Evolutionary conservation across 2,329 filamentous ascomycete species (phyloP).

Genomic region (Phialophora verrucosa): DNA sequence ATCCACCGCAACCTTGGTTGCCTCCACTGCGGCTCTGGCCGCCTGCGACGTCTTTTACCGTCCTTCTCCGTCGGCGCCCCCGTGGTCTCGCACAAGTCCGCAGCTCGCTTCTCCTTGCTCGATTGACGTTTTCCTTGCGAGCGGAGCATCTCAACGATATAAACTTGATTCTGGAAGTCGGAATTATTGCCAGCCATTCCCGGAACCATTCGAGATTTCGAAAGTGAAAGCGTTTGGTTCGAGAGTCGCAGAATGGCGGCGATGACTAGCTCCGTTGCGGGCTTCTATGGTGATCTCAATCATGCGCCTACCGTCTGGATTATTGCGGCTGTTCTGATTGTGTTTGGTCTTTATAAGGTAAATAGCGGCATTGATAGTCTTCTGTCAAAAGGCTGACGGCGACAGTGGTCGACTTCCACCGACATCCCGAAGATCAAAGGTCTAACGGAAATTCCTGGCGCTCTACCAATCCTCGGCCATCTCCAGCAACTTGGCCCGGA

Average conservation of each 20-base stretch:
- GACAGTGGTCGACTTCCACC: slow-evolving; percentile 45
- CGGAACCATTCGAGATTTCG: neutral
- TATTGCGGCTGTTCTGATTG: slow-evolving; percentile 15
- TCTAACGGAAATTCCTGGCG: slow-evolving; percentile 62
- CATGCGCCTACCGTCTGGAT: slow-evolving; percentile 30
- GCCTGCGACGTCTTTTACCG: slow-evolving; percentile 7
- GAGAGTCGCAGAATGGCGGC: neutral
- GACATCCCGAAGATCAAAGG: slow-evolving; percentile 63
- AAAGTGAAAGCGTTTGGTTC: neutral
- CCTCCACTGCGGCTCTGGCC: slow-evolving; percentile 20
- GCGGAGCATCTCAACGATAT: slow-evolving; percentile 11
- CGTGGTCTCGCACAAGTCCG: slow-evolving; percentile 28
- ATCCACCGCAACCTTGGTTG: neutral
- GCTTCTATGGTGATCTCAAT: slow-evolving; percentile 27
- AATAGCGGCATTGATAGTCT: neutral
- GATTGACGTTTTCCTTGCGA: slow-evolving; percentile 13
- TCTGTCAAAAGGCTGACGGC: neutral
- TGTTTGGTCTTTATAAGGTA: slow-evolving; percentile 32
- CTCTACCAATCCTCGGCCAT: slow-evolving; percentile 63
- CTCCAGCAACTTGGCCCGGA: slow-evolving; percentile 61
- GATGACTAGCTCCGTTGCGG: slow-evolving; percentile 18
- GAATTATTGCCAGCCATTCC: neutral
- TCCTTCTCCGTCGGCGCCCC: slow-evolving; percentile 22
- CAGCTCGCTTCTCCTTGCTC: slow-evolving; percentile 22
- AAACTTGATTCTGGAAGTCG: slow-evolving; percentile 7